These are phyloP conservation scores for Penicillium sp. DNA, from an alignment of 2,329 filamentous ascomycete species.

Conservation along the genomic window DNA sequence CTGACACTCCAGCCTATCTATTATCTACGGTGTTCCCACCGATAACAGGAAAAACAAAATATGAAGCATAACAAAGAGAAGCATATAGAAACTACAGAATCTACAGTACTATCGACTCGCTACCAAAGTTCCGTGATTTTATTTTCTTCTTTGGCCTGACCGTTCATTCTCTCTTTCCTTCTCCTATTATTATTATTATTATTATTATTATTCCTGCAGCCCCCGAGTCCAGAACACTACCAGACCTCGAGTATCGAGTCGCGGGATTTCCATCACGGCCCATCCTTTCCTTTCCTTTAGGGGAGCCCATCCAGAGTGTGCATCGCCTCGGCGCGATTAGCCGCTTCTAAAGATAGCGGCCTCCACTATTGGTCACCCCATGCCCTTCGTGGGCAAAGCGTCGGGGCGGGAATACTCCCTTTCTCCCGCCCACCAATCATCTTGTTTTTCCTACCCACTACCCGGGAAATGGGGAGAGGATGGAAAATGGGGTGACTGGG, in stretches of 20 bases:
- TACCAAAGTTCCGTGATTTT: not conserved
- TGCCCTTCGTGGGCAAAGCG: slow-evolving; percentile 23
- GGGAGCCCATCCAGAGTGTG: slow-evolving; percentile 12
- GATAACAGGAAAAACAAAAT: not conserved
- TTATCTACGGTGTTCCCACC: not conserved
- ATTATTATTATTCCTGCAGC: not conserved
- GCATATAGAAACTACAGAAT: not conserved
- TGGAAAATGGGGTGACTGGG: not conserved
- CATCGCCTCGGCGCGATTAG: slow-evolving; percentile 28
- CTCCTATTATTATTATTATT: not conserved
- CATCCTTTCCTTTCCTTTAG: slow-evolving; percentile 20
- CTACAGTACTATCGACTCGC: not conserved
- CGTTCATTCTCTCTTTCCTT: not conserved
- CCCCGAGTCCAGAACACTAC: slow-evolving; percentile 14
- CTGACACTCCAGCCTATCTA: not conserved
- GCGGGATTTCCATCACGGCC: slow-evolving; percentile 21
- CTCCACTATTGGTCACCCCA: slow-evolving; percentile 19
- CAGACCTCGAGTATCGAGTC: slow-evolving; percentile 1
- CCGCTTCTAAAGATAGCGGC: slow-evolving; percentile 38
- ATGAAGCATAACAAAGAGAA: not conserved
- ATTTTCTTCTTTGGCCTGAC: not conserved
- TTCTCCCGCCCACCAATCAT: slow-evolving; percentile 28
- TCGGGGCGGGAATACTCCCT: slow-evolving; percentile 20
- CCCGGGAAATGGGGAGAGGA: slow-evolving; percentile 23
- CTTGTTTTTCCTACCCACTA: slow-evolving; percentile 5